A percentile compares a stretch with the other conserved stretches of the same genome.
Evolutionary conservation across 306 rosid genomes (phyloP).

Genomic region (Spatholobus suberectus): DNA sequence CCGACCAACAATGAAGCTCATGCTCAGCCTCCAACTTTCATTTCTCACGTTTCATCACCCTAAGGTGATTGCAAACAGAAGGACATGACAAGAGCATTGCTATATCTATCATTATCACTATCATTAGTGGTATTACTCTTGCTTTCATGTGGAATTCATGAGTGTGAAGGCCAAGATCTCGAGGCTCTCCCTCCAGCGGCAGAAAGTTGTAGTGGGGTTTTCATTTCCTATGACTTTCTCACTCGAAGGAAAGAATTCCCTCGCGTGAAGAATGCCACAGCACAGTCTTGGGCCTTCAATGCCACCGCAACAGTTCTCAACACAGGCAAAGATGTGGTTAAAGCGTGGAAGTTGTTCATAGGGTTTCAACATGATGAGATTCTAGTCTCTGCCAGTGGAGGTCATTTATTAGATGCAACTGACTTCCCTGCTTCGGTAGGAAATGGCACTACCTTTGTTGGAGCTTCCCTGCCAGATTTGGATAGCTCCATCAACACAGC

Average conservation of each 20-base stretch:
- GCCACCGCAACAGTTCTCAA: slow-evolving; percentile 53
- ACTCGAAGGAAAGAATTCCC: slow-evolving; percentile 44
- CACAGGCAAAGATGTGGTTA: slow-evolving; percentile 46
- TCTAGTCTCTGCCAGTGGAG: slow-evolving; percentile 54
- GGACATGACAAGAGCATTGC: slow-evolving; percentile 46
- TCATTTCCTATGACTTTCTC: slow-evolving; percentile 48
- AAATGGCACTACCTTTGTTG: slow-evolving; percentile 55
- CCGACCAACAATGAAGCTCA: no score
- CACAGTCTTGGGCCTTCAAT: slow-evolving; percentile 63
- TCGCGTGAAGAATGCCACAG: slow-evolving; percentile 41
- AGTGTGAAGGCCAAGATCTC: slow-evolving; percentile 35
- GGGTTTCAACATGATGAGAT: slow-evolving; percentile 61
- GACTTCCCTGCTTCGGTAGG: slow-evolving; percentile 56
- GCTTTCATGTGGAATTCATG: slow-evolving; percentile 28
- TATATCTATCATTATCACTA: slow-evolving; percentile 3
- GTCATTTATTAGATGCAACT: slow-evolving; percentile 23
- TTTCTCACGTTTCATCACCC: slow-evolving; percentile 13
- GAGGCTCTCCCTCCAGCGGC: slow-evolving; percentile 49
- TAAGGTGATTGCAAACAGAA: background rate
- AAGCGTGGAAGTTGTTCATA: slow-evolving; percentile 55
- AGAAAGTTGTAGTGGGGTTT: slow-evolving; percentile 56
- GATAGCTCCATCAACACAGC: slow-evolving; percentile 59
- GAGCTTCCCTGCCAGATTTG: slow-evolving; percentile 49
- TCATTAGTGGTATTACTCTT: background rate
- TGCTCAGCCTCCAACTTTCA: background rate